Evolutionary conservation across 345 rosid species (phyloP).

Genomic region (Mercurialis annua): DNA sequence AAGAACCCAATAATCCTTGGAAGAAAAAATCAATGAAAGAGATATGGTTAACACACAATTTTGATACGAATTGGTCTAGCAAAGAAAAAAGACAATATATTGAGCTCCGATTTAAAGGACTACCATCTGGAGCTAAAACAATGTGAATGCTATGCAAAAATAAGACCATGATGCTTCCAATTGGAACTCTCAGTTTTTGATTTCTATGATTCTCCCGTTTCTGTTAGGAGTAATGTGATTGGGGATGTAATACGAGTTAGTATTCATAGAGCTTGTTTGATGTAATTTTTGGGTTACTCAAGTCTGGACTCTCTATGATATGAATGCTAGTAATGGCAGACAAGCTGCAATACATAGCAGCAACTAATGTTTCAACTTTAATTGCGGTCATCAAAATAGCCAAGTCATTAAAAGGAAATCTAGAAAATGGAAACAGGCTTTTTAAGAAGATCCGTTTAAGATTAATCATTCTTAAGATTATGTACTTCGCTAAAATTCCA

Average conservation of each 20-base stretch:
- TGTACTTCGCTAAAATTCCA: background rate
- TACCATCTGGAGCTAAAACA: background rate
- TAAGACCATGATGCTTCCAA: no score
- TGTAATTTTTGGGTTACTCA: no score
- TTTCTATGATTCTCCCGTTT: no score
- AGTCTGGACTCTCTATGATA: background rate
- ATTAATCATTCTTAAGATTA: background rate
- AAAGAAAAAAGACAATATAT: constrained; percentile 1
- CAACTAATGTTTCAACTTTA: no score
- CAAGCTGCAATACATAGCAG: background rate
- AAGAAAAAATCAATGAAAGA: constrained; percentile 17
- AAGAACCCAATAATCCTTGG: constrained; percentile 71
- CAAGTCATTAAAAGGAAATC: no score
- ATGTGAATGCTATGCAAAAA: no score
- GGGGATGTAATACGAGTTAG: no score
- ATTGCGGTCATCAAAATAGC: no score
- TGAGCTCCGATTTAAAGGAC: background rate
- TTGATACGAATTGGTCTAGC: background rate
- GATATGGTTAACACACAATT: constrained; percentile 15
- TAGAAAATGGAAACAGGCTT: no score
- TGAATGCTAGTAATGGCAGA: background rate
- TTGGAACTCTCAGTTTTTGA: no score
- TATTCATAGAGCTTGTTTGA: no score
- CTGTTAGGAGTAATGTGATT: no score
- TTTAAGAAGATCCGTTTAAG: background rate